A percentile compares a stretch with the other conserved stretches of the same genome.
phyloP scores from a whole-genome alignment of 192 early-diverging fungal species.

The Funneliformis mosseae region DNA sequence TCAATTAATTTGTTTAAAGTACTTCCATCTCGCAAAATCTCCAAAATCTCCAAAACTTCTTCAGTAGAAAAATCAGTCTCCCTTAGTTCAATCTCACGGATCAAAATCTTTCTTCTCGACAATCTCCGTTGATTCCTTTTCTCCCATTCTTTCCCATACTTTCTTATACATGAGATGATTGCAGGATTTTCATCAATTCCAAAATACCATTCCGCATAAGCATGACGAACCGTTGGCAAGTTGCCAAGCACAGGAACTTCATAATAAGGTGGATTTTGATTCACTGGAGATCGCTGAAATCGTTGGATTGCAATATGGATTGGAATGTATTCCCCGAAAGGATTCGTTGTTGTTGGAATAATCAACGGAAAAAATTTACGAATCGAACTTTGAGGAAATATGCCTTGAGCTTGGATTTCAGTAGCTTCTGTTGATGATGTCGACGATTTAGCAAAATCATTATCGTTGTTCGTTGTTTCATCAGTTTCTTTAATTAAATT shows the following conservation, averaged over 20 bases:
- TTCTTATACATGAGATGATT: not conserved
- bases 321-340: too few relatives aligned
- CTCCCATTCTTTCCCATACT: not conserved
- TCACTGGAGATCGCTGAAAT: not conserved
- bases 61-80: not conserved
- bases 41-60: not conserved
- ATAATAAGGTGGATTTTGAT: not conserved
- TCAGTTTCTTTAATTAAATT: too few relatives aligned
- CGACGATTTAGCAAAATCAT: too few relatives aligned
- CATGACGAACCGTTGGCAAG: not conserved
- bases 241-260: not conserved
- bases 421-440: too few relatives aligned
- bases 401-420: too few relatives aligned
- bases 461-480: too few relatives aligned
- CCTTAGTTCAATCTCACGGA: not conserved
- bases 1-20: slow-evolving; percentile 4
- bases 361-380: too few relatives aligned
- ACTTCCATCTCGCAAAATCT: not conserved
- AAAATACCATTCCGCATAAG: slow-evolving; percentile 14
- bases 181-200: not conserved
- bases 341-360: too few relatives aligned
- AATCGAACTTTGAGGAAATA: too few relatives aligned
- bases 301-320: not conserved
- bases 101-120: not conserved
- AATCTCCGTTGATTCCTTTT: not conserved